Base-by-base conservation (phyloP, 768 basidiomycete genomes). In the Mycena latifolia region DNA sequence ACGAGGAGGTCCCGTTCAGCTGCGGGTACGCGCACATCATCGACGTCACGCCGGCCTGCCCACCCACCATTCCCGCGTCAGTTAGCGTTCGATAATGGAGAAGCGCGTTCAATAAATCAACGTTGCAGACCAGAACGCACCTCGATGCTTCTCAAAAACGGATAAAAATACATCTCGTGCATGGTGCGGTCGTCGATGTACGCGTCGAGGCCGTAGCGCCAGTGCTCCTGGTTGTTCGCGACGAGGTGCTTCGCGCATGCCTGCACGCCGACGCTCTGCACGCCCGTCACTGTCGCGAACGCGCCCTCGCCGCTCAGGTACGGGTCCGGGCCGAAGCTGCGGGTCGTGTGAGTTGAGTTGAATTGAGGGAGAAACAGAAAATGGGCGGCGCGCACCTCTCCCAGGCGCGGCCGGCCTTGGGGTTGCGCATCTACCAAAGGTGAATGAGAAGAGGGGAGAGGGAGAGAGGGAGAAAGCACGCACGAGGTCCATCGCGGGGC, bases 1-100 rank as follows among this genome's bases (percentile, higher is more conserved):
- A 85, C 0, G 83, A 78, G 39, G 79, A 84, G 2, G 84, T 81
- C 10, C 80, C 70, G 41, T 83, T 82, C 65, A 82, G 58, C 46
- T 77, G 73, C 48, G 79, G 78, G 46, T 48, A 71, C 18, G 64
- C 41, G 51, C 71, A 72, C 80, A 81, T 81, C 14, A 80, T 65
- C n/a, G 67, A 50, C 22, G 74, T 74, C 2, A 80, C 79, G 28
- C 76, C 77, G 6, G 80, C 79, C 70, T 71, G 22, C 27, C 17
- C 17, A n/a, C n/a, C n/a, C n/a, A n/a, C n/a, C n/a, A n/a, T n/a
- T n/a, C n/a, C n/a, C n/a, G n/a, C n/a, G n/a, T n/a, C n/a, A n/a
- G n/a, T n/a, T n/a, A n/a, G n/a, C n/a, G n/a, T n/a, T n/a, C n/a
- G n/a, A n/a, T n/a, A n/a, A n/a, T n/a, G n/a, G n/a, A n/a, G n/a